Conservation (phyloP, 2,329 filamentous ascomycete species). For the Xylaria sp. region DNA sequence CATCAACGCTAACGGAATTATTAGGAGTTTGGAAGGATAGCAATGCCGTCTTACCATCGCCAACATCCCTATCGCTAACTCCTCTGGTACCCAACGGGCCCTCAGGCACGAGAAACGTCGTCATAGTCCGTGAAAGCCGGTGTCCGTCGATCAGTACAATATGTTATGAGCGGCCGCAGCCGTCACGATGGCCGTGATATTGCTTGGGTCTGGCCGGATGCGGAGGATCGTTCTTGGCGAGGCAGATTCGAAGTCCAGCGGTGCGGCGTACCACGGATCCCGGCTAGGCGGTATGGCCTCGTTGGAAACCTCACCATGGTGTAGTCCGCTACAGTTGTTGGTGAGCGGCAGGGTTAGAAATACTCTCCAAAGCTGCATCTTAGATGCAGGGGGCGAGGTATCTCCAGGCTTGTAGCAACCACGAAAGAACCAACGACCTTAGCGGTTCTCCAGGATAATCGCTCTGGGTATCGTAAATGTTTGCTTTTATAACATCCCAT, state of each 20-base stretch:
- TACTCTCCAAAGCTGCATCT: background rate
- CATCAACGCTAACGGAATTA: conserved; percentile 52
- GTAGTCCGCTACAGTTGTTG: background rate
- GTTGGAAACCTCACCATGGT: background rate
- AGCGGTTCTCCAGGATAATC: background rate
- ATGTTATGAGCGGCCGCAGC: conserved; percentile 39
- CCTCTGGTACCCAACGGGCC: background rate
- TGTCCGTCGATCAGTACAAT: conserved; percentile 54
- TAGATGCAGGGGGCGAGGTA: background rate
- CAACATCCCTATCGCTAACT: background rate
- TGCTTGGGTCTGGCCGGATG: conserved; percentile 46
- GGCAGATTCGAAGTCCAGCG: conserved; percentile 45
- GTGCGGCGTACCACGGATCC: conserved; percentile 52
- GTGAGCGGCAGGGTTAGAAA: conserved; percentile 2
- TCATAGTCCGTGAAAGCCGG: conserved; percentile 54
- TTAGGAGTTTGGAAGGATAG: conserved; percentile 56
- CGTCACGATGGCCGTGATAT: conserved; percentile 32
- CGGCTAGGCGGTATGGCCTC: conserved; percentile 43
- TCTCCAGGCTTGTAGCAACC: background rate
- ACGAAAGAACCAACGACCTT: background rate
- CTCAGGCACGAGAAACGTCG: conserved; percentile 48
- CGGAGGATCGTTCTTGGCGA: conserved; percentile 48
- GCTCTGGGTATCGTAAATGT: too few species aligned
- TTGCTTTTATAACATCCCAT: conserved; percentile 4
- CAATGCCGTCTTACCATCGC: conserved; percentile 38